Conservation (phyloP, 1,139 yeast species). For the Kodamaea derodonti region DNA sequence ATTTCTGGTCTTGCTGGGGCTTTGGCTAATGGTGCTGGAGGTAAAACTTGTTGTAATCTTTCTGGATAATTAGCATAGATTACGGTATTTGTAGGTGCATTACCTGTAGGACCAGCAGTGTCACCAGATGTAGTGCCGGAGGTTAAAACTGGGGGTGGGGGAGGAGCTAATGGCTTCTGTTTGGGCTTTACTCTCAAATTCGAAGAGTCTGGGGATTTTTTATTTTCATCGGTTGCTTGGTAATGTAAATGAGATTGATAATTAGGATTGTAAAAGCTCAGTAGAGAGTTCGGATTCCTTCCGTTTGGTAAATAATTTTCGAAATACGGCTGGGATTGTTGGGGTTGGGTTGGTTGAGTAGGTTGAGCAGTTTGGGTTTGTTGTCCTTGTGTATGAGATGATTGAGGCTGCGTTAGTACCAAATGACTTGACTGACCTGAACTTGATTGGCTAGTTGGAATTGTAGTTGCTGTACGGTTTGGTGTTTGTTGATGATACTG, state of each 20-base stretch:
- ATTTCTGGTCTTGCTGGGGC: slow-evolving; percentile 32
- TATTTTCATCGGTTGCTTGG: slow-evolving; percentile 4
- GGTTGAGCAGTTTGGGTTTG: slow-evolving; percentile 3
- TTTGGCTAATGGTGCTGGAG: slow-evolving; percentile 36
- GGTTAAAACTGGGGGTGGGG: slow-evolving; percentile 5
- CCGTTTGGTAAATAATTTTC: background rate
- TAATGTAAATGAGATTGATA: slow-evolving; percentile 6
- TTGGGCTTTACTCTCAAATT: background rate
- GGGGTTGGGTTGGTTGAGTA: slow-evolving; percentile 5
- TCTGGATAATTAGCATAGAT: slow-evolving; percentile 16
- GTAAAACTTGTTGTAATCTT: slow-evolving; percentile 24
- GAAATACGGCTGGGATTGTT: background rate
- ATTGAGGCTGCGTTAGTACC: background rate
- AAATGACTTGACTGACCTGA: slow-evolving; percentile 2
- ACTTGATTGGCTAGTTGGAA: slow-evolving; percentile 10
- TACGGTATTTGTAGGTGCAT: slow-evolving; percentile 6
- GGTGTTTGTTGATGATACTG: background rate
- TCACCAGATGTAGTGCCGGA: slow-evolving; percentile 4
- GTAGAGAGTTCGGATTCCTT: background rate
- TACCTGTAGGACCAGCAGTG: slow-evolving; percentile 4
- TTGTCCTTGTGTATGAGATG: background rate
- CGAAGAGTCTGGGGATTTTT: slow-evolving; percentile 1
- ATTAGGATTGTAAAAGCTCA: slow-evolving; percentile 7
- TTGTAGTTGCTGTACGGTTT: slow-evolving; percentile 1
- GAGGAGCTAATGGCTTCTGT: slow-evolving; percentile 1